Percentiles rank a stretch among this genome's conserved stretches.
Evolutionary conservation across 169 alveolate genomes (phyloP).

Genomic region (Plasmodium yoelii): DNA sequence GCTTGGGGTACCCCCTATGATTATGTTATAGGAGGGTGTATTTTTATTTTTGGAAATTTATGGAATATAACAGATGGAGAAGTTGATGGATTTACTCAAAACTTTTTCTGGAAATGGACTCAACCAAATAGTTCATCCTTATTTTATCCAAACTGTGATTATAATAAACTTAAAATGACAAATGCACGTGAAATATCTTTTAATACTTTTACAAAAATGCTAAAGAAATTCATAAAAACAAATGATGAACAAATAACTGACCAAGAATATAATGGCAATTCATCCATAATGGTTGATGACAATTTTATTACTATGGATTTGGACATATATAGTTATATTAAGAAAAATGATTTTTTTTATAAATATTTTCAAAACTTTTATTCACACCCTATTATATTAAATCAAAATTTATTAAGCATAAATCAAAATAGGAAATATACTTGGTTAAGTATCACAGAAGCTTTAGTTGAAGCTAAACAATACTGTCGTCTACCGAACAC

Average conservation of each 20-base stretch:
- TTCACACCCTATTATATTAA: conserved; percentile 20
- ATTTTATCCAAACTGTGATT: conserved; percentile 42
- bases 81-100: conserved; percentile 79
- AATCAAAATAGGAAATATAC: conserved; percentile 53
- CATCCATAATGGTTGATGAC: conserved; percentile 35
- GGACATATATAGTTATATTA: conserved; percentile 42
- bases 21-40: conserved; percentile 79
- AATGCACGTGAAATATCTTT: conserved; percentile 10
- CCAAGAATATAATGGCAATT: background rate
- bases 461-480: conserved; percentile 80
- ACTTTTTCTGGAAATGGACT: conserved; percentile 85
- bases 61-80: conserved; percentile 85
- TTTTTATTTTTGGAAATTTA: conserved; percentile 80
- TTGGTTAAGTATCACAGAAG: conserved; percentile 78
- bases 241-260: conserved; percentile 2
- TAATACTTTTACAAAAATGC: conserved; percentile 28
- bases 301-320: conserved; percentile 42
- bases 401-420: conserved; percentile 45
- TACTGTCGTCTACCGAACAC: conserved; percentile 81
- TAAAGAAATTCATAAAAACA: conserved; percentile 4
- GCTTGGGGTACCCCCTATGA: conserved; percentile 78
- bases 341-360: conserved; percentile 51
- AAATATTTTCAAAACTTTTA: conserved; percentile 48
- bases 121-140: conserved; percentile 79
- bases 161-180: conserved; percentile 15